Base-by-base conservation (phyloP, 1,139 yeast genomes). In the Blastobotrys illinoisensis region DNA sequence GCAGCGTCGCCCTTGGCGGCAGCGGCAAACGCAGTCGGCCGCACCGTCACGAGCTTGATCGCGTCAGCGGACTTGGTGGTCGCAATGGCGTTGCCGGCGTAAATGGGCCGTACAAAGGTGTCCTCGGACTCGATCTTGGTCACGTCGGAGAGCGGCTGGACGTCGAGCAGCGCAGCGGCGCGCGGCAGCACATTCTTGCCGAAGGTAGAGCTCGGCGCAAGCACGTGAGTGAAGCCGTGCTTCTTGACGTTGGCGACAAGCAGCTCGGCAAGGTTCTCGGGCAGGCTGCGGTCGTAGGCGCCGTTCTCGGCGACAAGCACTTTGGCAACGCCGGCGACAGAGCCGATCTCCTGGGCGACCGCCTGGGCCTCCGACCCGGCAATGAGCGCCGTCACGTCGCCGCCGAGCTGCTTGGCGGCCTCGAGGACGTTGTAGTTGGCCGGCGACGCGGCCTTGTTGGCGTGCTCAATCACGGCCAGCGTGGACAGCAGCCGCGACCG, bases 41-140 rank as follows among this genome's bases (percentile, higher is more conserved):
- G 82, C 13, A 88, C 83, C 13, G 96, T 86, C 20, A 87, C 75
- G 58, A 93, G 74, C 54, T 88, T 79, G 60, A 81, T 74, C 9
- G 77, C 69, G 65, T 91, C 97, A 28, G 71, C 76, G 43, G 89
- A 77, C 70, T 85, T 81, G 56, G 93, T 89, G 5, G 97, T 90
- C 45, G 89, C 82, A 60, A 89, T 76, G 1, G 95, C 96, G 71
- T 93, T 93, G 50, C 99, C 99, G 36, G 99, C 99, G 68, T 89
- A 93, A 51, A 93, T 89, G 51, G 98, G 98, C 69, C 98, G 85
- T 43, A 85, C 83, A 72, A 93, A 93, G 5, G 96, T 88, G 58
- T 79, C 79, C 24, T 80, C 77, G 52, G 82, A 76, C 60, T 79
- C 80, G 47, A 93, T 85, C 66, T 81, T 81, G 61, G 80, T 80